Evolutionary conservation across 176 grass and related monocot species (phyloP).

Genomic region (Dactylis glomerata): DNA sequence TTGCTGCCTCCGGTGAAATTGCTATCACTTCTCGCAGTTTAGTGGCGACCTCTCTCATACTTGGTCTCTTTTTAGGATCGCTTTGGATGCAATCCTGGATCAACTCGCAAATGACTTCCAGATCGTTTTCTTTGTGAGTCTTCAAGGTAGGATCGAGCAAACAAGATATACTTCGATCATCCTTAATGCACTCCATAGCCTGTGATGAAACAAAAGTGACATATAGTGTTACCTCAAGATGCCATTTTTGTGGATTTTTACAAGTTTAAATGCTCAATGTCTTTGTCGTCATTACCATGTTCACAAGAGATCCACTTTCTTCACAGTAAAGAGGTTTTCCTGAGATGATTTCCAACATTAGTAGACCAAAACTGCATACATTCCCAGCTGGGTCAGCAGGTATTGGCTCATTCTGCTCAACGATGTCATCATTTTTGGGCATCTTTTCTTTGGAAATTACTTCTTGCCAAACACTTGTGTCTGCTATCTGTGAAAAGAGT

Average conservation of each 20-base stretch:
- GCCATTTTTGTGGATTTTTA: neutral
- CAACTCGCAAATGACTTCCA: slow-evolving; percentile 70
- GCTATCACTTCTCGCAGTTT: slow-evolving; percentile 50
- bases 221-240: slow-evolving; percentile 32
- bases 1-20: slow-evolving; percentile 87
- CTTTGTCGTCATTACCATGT: slow-evolving; percentile 54
- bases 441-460: slow-evolving; percentile 56
- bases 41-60: slow-evolving; percentile 62
- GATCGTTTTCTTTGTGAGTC: slow-evolving; percentile 66
- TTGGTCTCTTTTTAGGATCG: slow-evolving; percentile 74
- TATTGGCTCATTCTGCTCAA: slow-evolving; percentile 41
- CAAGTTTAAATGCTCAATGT: slow-evolving; percentile 3
- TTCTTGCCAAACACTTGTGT: slow-evolving; percentile 77
- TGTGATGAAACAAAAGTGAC: slow-evolving; percentile 31
- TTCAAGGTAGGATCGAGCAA: slow-evolving; percentile 76
- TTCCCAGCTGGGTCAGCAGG: slow-evolving; percentile 76
- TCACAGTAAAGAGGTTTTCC: slow-evolving; percentile 66
- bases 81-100: slow-evolving; percentile 67
- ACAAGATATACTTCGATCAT: slow-evolving; percentile 43
- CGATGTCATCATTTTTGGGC: slow-evolving; percentile 36
- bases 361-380: slow-evolving; percentile 80
- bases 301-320: slow-evolving; percentile 59
- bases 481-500: slow-evolving; percentile 58
- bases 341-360: slow-evolving; percentile 94
- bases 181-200: slow-evolving; percentile 75